Conservation (phyloP, 1,284 basidiomycete genomes). For the Cutaneotrichosporon cyanovorans region DNA sequence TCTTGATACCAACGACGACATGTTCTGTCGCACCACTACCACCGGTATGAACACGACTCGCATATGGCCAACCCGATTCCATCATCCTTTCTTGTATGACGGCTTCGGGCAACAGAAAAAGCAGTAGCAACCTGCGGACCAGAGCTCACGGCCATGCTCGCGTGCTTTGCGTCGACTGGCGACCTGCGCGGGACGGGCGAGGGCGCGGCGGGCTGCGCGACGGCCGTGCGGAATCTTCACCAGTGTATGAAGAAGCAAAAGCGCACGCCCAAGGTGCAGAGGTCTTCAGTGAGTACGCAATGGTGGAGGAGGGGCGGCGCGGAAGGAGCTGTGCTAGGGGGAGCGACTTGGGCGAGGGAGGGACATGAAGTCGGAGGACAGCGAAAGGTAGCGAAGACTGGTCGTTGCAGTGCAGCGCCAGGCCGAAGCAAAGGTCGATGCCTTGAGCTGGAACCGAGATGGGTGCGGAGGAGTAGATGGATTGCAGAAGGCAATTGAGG, state of each 20-base stretch:
- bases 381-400: too few species aligned
- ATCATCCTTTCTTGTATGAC: not conserved
- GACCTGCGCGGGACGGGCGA: slow-evolving; percentile 56
- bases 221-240: slow-evolving; percentile 61
- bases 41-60: too few species aligned
- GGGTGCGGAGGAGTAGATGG: too few species aligned
- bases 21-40: too few species aligned
- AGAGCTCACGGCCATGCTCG: slow-evolving; percentile 73
- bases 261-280: not conserved
- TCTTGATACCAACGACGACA: too few species aligned
- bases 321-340: not conserved
- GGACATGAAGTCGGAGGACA: too few species aligned
- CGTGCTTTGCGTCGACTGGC: slow-evolving; percentile 79
- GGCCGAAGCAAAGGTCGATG: too few species aligned
- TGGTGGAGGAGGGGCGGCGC: not conserved
- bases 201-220: slow-evolving; percentile 54
- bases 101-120: slow-evolving; percentile 42
- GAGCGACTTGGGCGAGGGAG: too few species aligned
- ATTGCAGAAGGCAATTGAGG: too few species aligned
- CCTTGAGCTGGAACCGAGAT: too few species aligned
- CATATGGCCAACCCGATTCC: too few species aligned
- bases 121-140: slow-evolving; percentile 60
- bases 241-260: slow-evolving; percentile 61
- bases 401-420: too few species aligned
- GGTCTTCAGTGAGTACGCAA: slow-evolving; percentile 10